phyloP scores from a whole-genome alignment of 75 land plant species.

The Cupressus sempervirens region DNA sequence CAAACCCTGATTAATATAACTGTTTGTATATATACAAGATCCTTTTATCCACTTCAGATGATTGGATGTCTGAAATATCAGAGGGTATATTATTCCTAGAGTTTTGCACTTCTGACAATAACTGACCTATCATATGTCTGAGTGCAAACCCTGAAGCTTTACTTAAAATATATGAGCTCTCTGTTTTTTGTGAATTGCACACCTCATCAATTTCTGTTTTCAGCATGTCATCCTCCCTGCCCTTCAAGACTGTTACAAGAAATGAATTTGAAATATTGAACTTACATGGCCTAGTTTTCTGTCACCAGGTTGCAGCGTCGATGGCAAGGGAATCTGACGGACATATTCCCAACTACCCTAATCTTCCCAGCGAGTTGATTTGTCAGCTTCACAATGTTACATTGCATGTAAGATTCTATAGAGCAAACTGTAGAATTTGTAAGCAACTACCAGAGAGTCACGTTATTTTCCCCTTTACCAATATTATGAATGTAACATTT shows the following conservation, averaged over 20 bases:
- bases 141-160: neutral
- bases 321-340: constrained; percentile 72
- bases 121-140: neutral
- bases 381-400: constrained; percentile 80
- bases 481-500: neutral
- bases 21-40: neutral
- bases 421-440: neutral
- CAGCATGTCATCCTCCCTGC: neutral
- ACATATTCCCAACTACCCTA: constrained; percentile 80
- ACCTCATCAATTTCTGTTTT: neutral
- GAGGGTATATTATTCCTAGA: neutral
- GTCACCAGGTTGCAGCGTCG: constrained; percentile 78
- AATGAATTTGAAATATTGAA: neutral
- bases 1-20: neutral
- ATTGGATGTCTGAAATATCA: neutral
- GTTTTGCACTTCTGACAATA: neutral
- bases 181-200: neutral
- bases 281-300: neutral
- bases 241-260: neutral
- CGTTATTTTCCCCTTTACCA: constrained; percentile 4
- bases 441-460: neutral
- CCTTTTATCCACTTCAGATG: neutral
- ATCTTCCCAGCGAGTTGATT: constrained; percentile 76
- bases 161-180: neutral
- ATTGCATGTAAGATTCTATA: constrained; percentile 55